phyloP scores from a whole-genome alignment of 345 rosid genomes.

The Eucalyptus cloeziana region DNA sequence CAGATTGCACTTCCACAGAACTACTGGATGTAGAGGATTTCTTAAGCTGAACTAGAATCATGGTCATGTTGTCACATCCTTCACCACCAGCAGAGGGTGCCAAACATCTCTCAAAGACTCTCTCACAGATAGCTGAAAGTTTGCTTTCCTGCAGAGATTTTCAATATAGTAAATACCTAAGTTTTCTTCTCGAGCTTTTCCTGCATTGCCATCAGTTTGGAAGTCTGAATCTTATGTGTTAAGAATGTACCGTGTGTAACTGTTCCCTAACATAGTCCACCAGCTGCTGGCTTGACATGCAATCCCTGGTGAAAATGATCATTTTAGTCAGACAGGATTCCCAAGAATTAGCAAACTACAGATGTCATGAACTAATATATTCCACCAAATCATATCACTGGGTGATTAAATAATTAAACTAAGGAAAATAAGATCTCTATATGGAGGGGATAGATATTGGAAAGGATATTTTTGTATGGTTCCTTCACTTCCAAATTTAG shows the following conservation, averaged over 20 bases:
- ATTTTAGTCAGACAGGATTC: not conserved
- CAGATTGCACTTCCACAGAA: not conserved
- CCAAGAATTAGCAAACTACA: not conserved
- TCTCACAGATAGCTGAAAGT: slow-evolving; percentile 77
- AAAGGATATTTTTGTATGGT: not conserved
- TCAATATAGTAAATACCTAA: not conserved
- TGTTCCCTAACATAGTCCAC: slow-evolving; percentile 85
- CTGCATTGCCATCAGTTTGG: not conserved
- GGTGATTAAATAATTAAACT: not conserved
- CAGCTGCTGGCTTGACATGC: slow-evolving; percentile 92
- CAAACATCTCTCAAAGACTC: slow-evolving; percentile 71
- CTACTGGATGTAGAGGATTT: slow-evolving; percentile 13
- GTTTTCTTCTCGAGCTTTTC: not conserved
- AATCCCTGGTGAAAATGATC: slow-evolving; percentile 48
- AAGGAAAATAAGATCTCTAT: not conserved
- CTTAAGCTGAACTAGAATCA: slow-evolving; percentile 87
- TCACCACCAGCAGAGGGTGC: slow-evolving; percentile 93
- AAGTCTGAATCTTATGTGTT: not conserved
- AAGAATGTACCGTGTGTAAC: slow-evolving; percentile 33
- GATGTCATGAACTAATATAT: not conserved
- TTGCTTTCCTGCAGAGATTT: slow-evolving; percentile 62
- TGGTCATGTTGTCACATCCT: slow-evolving; percentile 99
- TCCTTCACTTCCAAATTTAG: not conserved
- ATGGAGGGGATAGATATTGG: not conserved
- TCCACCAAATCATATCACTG: not conserved